Evolutionary conservation across 345 rosid species (phyloP).

Genomic region (Brassica rapa): DNA sequence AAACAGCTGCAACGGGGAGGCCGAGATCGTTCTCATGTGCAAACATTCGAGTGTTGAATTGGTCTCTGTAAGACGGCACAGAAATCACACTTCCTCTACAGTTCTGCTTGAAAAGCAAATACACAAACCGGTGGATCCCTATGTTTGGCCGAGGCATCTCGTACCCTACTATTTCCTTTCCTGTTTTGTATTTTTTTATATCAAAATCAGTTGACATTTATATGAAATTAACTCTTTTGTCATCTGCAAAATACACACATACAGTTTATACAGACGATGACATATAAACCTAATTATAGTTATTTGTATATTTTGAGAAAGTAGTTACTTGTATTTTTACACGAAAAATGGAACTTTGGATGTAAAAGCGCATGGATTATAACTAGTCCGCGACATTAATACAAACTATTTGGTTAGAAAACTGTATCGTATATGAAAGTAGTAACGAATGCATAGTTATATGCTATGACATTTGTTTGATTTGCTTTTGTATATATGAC

Average conservation of each 20-base stretch:
- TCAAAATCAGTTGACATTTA: background rate
- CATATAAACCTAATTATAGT: background rate
- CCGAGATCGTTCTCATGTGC: conserved; percentile 77
- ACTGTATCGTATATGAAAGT: background rate
- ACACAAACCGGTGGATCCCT: conserved; percentile 93
- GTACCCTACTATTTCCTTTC: conserved; percentile 70
- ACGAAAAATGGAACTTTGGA: background rate
- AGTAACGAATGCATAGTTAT: background rate
- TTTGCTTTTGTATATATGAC: conserved; percentile 4
- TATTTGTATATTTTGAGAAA: background rate
- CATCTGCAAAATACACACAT: background rate
- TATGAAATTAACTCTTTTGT: background rate
- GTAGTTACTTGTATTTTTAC: background rate
- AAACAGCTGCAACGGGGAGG: conserved; percentile 86
- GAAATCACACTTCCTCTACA: conserved; percentile 52
- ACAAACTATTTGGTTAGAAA: background rate
- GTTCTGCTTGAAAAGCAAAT: conserved; percentile 76
- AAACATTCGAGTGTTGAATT: conserved; percentile 66
- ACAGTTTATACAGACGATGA: background rate
- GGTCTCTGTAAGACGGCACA: conserved; percentile 62
- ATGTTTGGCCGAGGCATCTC: conserved; percentile 95
- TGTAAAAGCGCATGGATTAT: background rate
- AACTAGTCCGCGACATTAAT: background rate
- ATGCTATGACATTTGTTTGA: background rate
- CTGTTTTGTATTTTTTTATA: conserved; percentile 38